phyloP scores from a whole-genome alignment of 2,329 filamentous ascomycete genomes.

The Thielaviopsis euricoi region DNA sequence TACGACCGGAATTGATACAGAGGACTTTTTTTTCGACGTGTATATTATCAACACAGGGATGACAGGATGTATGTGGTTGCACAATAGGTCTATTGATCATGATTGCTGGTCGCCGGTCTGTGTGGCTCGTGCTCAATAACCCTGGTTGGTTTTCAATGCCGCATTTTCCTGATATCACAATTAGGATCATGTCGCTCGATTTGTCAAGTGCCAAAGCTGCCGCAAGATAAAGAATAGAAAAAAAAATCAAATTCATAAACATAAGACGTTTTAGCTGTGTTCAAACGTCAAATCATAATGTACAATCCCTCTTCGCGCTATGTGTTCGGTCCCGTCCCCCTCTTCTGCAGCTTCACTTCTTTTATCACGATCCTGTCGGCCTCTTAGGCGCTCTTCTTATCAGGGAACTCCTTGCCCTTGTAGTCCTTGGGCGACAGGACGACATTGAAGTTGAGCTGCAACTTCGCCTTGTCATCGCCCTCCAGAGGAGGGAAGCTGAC shows the following conservation, averaged over 20 bases:
- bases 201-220: neutral
- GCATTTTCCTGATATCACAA: neutral
- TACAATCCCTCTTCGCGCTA: neutral
- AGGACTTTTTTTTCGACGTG: no score
- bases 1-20: neutral
- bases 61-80: neutral
- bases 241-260: neutral
- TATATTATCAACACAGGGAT: neutral
- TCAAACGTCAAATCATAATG: neutral
- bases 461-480: conserved; percentile 20
- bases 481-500: conserved; percentile 31
- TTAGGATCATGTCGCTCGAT: neutral
- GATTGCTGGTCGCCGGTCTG: no score
- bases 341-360: neutral
- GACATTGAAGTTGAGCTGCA: conserved; percentile 28
- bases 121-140: neutral
- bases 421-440: conserved; percentile 28
- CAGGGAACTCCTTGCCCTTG: conserved; percentile 17
- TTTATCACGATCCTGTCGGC: neutral
- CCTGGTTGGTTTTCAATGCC: neutral
- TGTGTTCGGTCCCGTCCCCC: no score
- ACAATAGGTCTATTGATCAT: neutral
- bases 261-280: neutral
- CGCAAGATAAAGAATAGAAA: neutral
- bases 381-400: neutral